phyloP scores from a whole-genome alignment of 805 yeast genomes.

The Lipomyces anomalus region DNA sequence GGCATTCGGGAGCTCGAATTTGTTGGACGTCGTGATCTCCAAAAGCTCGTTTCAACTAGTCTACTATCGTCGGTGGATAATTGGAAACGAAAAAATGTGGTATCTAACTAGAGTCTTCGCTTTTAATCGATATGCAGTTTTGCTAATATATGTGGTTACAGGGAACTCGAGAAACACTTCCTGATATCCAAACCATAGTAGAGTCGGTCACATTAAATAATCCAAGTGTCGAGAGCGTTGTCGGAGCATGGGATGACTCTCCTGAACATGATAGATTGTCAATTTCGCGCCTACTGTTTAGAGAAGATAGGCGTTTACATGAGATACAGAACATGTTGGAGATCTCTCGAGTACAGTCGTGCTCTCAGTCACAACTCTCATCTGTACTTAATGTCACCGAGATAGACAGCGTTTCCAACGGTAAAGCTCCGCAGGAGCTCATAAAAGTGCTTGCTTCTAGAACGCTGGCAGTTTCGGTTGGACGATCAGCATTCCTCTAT shows the following conservation, averaged over 20 bases:
- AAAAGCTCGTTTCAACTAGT: no score
- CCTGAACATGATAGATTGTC: constrained; percentile 62
- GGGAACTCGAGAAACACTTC: constrained; percentile 24
- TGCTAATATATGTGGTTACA: no score
- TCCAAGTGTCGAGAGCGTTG: constrained; percentile 40
- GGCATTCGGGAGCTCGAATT: constrained; percentile 43
- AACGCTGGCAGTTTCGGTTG: constrained; percentile 70
- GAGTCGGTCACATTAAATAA: constrained; percentile 29
- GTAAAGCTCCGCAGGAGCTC: constrained; percentile 37
- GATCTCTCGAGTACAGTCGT: constrained; percentile 55
- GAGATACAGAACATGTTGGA: constrained; percentile 71
- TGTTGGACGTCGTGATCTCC: constrained; percentile 64
- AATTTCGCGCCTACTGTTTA: constrained; percentile 67
- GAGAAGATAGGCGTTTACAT: constrained; percentile 69
- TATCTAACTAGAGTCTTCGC: constrained; percentile 2
- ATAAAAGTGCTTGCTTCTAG: constrained; percentile 61
- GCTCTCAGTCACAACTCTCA: constrained; percentile 38
- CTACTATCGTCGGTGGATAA: no score
- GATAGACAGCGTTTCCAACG: constrained; percentile 41
- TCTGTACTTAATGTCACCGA: constrained; percentile 50
- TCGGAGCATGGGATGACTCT: constrained; percentile 64
- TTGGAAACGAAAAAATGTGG: constrained; percentile 8
- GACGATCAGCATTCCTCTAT: constrained; percentile 67
- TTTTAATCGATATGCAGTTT: no score
- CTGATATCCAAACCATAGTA: constrained; percentile 42